Base-by-base conservation (phyloP, 2,329 filamentous ascomycete species). In the Tolypocladium paradoxum region DNA sequence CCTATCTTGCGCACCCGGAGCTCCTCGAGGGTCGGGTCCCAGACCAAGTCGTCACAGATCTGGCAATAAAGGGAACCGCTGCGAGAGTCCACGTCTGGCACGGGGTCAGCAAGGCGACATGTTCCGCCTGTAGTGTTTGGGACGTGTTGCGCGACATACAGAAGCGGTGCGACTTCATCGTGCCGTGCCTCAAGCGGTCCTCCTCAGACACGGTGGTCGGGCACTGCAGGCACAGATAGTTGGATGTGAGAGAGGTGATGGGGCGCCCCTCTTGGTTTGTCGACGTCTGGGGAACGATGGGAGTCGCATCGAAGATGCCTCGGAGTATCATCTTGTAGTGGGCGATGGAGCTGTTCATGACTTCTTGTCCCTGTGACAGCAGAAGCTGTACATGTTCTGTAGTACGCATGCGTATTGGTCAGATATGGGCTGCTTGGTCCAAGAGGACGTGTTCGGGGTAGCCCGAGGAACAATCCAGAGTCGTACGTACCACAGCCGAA, bases 11-110 rank as follows among this genome's bases (percentile, higher is more conserved):
- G 77, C 43, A 88, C 71, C 55, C 88, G 79, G 53, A 90, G 77
- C 51, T 87, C 84, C 64, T 93, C 88, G 6, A 93, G 74, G 6
- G 85, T 87, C 6, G 87, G 86, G 60, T 93, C 88, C 77, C 88
- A 92, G 34, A 93, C 84, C 58, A 89, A 83, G 65, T 93, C 88
- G 64, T 87, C 81, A 65, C 88, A 93, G 65, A 89, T 84, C 58
- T 90, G 85, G 67, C 88, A 93, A 69, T 86, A 92, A 7, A 93
- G 72, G 49, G 82, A 78, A 38, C 88, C 88, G 59, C 79, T 85
- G 54, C 83, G 77, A 27, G 88, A 92, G 63, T 93, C 88, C 38
- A 91, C 85, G 64, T 87, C 87, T 90, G 60, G 22, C 40, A 51
- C 50, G 61, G 22, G 27, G 63, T 69, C 56, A 72, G 63, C 56